Evolutionary conservation across 2,329 filamentous ascomycete genomes (phyloP), one percentile per base, ranked within the genome.

Genomic region (Chaetomium olivaceum): DNA sequence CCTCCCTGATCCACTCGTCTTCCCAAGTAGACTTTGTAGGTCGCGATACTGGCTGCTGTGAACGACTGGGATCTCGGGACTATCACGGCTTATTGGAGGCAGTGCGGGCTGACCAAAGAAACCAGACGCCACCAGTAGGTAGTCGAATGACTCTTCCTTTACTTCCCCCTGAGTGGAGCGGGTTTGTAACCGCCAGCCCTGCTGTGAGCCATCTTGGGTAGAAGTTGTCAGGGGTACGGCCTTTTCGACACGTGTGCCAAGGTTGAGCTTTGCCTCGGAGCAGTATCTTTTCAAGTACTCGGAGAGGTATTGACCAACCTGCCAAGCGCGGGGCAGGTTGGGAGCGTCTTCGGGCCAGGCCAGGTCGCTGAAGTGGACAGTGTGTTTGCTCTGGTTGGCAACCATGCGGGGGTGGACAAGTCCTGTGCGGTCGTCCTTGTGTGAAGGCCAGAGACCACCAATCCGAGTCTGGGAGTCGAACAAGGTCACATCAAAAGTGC

Each of bases 371-470:
- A 89, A 89, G 71, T 86, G 84, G 69, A 95, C 87, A 0, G 91
- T 92, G 76, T 92, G 91, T 55, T 85, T 85, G 77, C 90, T 93
- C 72, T 93, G 86, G 74, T 96, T 96, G 4, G 86, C 86, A 19
- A 85, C 81, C 82, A 91, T 90, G 61, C 90, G 82, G 9, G 89
- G 89, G 68, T 90, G 86, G 19, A 89, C 78, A 48, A 85, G 78
- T 2, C 85, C 82, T 1, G 71, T 77, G n/a, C 68, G 70, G 62
- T 88, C 86, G 1, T 77, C 70, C 61, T 80, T 81, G 14, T 77
- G 76, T 1, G 80, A 78, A 3, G 89, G 89, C 92, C 92, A 96
- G n/a, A 95, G 84, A 0, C 92, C 92, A 12, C 91, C 92, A 19
- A 94, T 82, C 48, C 85, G 82, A 39, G 81, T 73, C 56, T 87